phyloP scores from a whole-genome alignment of 1,284 basidiomycete genomes.

The Leccinum fallax region DNA sequence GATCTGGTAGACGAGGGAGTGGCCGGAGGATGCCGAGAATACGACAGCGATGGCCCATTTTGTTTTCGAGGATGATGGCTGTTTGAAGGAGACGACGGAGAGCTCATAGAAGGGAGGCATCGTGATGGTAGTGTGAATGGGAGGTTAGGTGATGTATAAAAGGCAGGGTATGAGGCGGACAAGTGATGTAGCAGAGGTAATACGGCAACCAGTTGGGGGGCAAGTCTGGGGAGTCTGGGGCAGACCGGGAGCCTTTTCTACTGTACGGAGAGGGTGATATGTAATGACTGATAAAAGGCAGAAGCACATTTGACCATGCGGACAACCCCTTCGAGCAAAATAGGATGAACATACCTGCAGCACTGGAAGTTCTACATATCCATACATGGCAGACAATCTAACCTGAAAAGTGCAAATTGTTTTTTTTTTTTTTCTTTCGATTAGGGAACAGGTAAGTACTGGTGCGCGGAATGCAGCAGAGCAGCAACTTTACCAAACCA shows the following conservation, averaged over 20 bases:
- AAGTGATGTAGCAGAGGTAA: not conserved
- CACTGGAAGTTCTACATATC: constrained; percentile 17
- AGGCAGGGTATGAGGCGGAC: constrained; percentile 3
- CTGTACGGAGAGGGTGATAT: constrained; percentile 6
- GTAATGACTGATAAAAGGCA: constrained; percentile 20
- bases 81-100: constrained; percentile 31
- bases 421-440: constrained; percentile 3
- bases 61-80: constrained; percentile 20
- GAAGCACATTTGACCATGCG: constrained; percentile 28
- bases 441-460: constrained; percentile 26
- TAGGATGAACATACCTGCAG: constrained; percentile 14
- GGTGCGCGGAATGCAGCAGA: constrained; percentile 17
- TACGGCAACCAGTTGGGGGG: not conserved
- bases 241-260: constrained; percentile 25
- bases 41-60: constrained; percentile 34
- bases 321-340: constrained; percentile 27
- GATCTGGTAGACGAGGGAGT: constrained; percentile 37
- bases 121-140: constrained; percentile 1
- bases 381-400: constrained; percentile 34
- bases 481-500: constrained; percentile 31
- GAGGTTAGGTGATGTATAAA: constrained; percentile 1
- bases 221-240: constrained; percentile 1
- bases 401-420: constrained; percentile 37
- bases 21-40: constrained; percentile 31
- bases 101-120: constrained; percentile 39